Base-by-base conservation (phyloP, 495 filamentous ascomycete genomes). In the Aspergillus affinis region DNA sequence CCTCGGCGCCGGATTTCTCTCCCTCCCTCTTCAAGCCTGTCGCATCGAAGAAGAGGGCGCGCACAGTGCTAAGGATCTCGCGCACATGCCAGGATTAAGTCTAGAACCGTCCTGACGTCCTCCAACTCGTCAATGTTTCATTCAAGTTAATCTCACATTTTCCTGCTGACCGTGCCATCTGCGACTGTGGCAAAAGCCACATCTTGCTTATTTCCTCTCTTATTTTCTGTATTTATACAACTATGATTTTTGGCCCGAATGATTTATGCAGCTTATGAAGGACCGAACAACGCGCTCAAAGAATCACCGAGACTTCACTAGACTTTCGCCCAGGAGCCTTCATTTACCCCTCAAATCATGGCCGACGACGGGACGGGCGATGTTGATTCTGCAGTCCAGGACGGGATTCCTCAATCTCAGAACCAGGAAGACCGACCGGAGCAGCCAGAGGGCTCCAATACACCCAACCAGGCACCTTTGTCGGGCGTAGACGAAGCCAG, bases 401-500 rank as follows among this genome's bases (percentile, higher is more conserved):
- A 20, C 18, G 18, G 19, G 21, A 2, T 9, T 49, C 4, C 47
- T 20, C 7, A 19, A 17, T 6, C 23, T 23, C 21, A 1, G 2
- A 20, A 18, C 2, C n/a, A 58, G 10, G 27, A 36, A 6, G 47
- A 21, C 7, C 26, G 32, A 18, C n/a, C 5, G 17, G 30, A 23
- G 21, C 20, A 23, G 3, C 7, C 30, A 0, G 50, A 36, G 8
- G 19, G 6, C 44, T 7, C 47, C 15, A 46, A 19, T 23, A 13
- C 7, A 32, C 19, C 48, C 9, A 13, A 29, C 12, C 51, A 46
- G 12, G 51, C 13, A 12, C 8, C 19, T 19, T 46, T 50, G 19
- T 52, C 19, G 13, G 51, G 30, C 3, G 51, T 56, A 54, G 60
- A 70, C 56, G 90, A 91, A 68, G 82, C 84, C 15, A 79, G 78